Evolutionary conservation across 257 asterid genomes (phyloP), one percentile per base, ranked within the genome.

Genomic region (Petunia secreta): DNA sequence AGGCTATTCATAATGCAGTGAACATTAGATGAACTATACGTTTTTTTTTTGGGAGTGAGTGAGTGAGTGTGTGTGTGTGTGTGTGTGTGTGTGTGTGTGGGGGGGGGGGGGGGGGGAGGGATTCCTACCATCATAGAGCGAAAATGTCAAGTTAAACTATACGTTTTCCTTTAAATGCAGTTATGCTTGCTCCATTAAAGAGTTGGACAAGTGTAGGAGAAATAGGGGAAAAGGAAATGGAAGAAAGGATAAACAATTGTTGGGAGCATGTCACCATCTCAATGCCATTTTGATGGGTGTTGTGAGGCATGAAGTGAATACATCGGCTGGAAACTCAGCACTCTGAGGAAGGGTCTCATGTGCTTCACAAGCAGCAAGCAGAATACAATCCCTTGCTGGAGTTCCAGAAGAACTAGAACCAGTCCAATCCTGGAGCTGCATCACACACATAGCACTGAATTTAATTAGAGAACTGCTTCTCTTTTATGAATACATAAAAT

Each of bases 231-330:
- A 65, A 40, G 57, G 60, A 59, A 71, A 80, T 53, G 54, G 80
- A 39, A 57, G 77, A 40, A 53, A 80, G 15, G 46, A 80, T 59
- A 59, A 75, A 80, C 44, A 13, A 66, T 50, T 48, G 43, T 64
- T 37, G 74, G 37, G 75, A 79, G 74, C 38, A 48, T 15, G 16
- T 89, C 85, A 92, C 99, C 98, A 94, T 94, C 98, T 87, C 85
- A 95, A 84, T 75, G 98, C 98, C 98, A 95, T 95, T 88, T 95
- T 95, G 80, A 95, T 91, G 58, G 98, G 98, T 53, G 98, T 95
- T 16, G 98, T 95, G 82, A 93, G 95, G 90, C 99, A 96, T 79
- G 98, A 91, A 63, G 99, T 96, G 85, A 96, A 96, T 77, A 96
- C 92, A 81, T 96, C 99, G 36, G 99, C 98, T 76, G 98, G 98